Evolutionary conservation across 2,329 filamentous ascomycete species (phyloP), one percentile per base, ranked within the genome.

Genomic region (Cryphonectria radicalis): DNA sequence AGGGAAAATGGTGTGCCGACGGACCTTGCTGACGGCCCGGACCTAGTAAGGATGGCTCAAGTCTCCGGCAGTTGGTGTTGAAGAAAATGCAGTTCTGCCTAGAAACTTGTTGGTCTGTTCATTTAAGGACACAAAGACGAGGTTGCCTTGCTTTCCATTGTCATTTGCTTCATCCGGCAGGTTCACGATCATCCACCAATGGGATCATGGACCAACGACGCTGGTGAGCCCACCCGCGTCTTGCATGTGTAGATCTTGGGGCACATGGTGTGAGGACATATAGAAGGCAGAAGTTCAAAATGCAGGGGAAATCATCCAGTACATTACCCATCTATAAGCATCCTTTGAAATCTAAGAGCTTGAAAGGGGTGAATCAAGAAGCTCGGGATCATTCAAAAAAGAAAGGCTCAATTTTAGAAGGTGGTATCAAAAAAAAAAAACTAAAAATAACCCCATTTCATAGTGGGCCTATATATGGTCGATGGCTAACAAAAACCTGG

Each of bases 341-440:
- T 22, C 17, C 1, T 17, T 50, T 17, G 13, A 22, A 22, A 32
- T 32, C 3, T 32, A 3, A 32, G 28, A 32, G 28, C 28, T 4
- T 22, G 22, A 5, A 4, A n/a, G 11, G 5, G 11, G 14, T 14
- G n/a, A 6, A 14, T 28, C 25, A 32, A 32, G 14, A 28, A 57
- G 11, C 55, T 19, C 11, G 11, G 1, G 3, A 5, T 59, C 0
- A 8, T 32, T 32, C 22, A 32, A 3, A n/a, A 55, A 35, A 32
- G 55, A 28, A 13, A 14, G 7, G 28, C 28, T 59, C 13, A 32
- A 32, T 59, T 59, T 59, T 8, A 3, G 8, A 11, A 40, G n/a
- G n/a, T 59, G 55, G 59, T 62, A 62, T 62, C 59, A 62, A 62
- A 25, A 62, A 35, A 40, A 13, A n/a, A n/a, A n/a, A n/a, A n/a